Percentiles rank a stretch among this genome's conserved stretches.
Conservation (phyloP, 441 rosid species). For the Hura crepitans region DNA sequence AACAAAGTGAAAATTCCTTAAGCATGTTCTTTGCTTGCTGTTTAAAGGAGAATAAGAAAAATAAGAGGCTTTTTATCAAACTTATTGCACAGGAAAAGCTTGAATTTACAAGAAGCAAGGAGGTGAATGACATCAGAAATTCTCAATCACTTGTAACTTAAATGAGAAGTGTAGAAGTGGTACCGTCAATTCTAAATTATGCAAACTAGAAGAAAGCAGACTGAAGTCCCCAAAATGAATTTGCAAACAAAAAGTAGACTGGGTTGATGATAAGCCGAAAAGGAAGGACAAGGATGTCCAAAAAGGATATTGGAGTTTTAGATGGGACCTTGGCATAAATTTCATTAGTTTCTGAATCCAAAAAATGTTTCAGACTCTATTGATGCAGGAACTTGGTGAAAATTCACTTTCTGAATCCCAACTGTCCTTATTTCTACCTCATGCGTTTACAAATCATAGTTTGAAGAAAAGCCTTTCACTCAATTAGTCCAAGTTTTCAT, state of each 20-base stretch:
- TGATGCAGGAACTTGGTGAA: neutral
- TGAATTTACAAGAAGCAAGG: neutral
- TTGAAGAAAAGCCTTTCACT: neutral
- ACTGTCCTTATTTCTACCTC: neutral
- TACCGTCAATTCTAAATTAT: neutral
- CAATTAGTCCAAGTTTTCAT: neutral
- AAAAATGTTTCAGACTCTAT: neutral
- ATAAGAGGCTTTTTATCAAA: neutral
- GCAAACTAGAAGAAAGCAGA: neutral
- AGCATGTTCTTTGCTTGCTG: neutral
- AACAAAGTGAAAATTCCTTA: conserved; percentile 8
- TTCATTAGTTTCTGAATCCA: neutral
- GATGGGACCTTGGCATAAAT: neutral
- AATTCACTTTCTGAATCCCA: conserved; percentile 5
- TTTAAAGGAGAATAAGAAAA: conserved; percentile 9
- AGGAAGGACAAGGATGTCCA: neutral
- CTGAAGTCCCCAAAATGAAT: neutral
- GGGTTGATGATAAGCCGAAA: neutral
- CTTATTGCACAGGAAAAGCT: neutral
- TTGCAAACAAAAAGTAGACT: neutral
- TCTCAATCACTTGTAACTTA: neutral
- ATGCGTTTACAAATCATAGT: neutral
- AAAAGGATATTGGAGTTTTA: neutral
- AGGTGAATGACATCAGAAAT: neutral
- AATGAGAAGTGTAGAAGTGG: neutral